A percentile compares a stretch with the other conserved stretches of the same genome.
phyloP scores from a whole-genome alignment of 306 rosid genomes.

The Fragaria nilgerrensis region DNA sequence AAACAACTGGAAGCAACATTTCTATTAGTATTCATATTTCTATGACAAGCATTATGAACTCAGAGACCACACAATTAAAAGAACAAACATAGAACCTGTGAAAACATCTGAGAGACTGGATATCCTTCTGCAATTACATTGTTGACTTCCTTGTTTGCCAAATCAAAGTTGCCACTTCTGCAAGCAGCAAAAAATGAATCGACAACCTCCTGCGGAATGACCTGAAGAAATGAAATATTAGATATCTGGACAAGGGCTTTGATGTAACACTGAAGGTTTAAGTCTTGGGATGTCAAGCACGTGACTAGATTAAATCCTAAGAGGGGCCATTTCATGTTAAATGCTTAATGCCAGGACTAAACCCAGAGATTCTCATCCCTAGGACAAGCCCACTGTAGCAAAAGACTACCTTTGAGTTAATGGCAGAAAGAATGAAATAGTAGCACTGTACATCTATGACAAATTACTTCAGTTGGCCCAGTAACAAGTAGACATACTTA shows the following conservation, averaged over 20 bases:
- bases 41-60: slow-evolving; percentile 1
- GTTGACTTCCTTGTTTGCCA: slow-evolving; percentile 83
- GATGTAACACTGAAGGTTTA: neutral
- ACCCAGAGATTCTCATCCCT: neutral
- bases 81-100: slow-evolving; percentile 48
- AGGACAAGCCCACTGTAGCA: neutral
- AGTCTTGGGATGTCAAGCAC: neutral
- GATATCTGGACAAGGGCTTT: slow-evolving; percentile 14
- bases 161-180: slow-evolving; percentile 82
- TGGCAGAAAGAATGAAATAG: neutral
- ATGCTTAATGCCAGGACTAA: neutral
- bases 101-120: slow-evolving; percentile 86
- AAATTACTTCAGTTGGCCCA: neutral
- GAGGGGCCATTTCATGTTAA: neutral
- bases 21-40: slow-evolving; percentile 14
- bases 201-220: slow-evolving; percentile 61
- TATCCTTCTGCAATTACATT: slow-evolving; percentile 90
- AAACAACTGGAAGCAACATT: slow-evolving; percentile 50
- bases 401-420: neutral
- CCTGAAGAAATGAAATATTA: slow-evolving; percentile 41
- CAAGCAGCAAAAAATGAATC: slow-evolving; percentile 60
- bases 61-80: neutral
- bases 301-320: neutral
- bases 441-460: neutral
- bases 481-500: neutral